Conservation (phyloP, 164 flowering plant species). For the Akebia trifoliata region DNA sequence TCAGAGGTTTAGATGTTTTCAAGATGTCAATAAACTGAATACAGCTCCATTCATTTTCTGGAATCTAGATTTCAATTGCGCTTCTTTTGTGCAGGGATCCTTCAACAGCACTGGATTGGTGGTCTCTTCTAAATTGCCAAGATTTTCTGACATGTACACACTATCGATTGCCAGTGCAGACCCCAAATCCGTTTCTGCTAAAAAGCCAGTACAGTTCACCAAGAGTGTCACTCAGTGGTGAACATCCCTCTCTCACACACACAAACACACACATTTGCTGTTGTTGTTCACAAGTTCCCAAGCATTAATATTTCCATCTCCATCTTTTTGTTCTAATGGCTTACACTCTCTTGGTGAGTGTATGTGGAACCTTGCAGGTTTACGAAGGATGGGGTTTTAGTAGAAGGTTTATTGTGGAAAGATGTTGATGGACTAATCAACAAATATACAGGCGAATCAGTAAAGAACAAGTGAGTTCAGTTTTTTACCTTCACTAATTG, state of each 20-base stretch:
- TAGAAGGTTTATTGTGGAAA: constrained; percentile 77
- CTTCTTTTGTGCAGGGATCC: constrained; percentile 46
- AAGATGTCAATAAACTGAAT: no score
- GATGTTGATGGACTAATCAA: constrained; percentile 61
- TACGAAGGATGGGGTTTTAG: constrained; percentile 72
- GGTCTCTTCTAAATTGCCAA: constrained; percentile 72
- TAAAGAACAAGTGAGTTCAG: constrained; percentile 54
- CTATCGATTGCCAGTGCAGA: constrained; percentile 64
- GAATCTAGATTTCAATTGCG: no score
- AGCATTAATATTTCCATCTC: no score
- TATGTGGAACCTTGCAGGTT: constrained; percentile 54
- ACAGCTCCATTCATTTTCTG: no score
- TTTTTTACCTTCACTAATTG: background rate
- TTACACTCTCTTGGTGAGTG: background rate
- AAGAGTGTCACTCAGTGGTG: constrained; percentile 75
- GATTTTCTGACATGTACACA: constrained; percentile 72
- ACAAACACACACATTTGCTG: no score
- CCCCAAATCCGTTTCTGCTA: constrained; percentile 65
- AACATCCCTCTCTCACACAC: no score
- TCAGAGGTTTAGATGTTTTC: no score
- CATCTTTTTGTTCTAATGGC: no score
- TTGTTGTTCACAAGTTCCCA: no score
- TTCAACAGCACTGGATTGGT: constrained; percentile 67
- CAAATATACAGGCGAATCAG: constrained; percentile 51
- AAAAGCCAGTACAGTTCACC: constrained; percentile 49